phyloP scores from a whole-genome alignment of 805 yeast species.

The Nakazawaea molendinolei region DNA sequence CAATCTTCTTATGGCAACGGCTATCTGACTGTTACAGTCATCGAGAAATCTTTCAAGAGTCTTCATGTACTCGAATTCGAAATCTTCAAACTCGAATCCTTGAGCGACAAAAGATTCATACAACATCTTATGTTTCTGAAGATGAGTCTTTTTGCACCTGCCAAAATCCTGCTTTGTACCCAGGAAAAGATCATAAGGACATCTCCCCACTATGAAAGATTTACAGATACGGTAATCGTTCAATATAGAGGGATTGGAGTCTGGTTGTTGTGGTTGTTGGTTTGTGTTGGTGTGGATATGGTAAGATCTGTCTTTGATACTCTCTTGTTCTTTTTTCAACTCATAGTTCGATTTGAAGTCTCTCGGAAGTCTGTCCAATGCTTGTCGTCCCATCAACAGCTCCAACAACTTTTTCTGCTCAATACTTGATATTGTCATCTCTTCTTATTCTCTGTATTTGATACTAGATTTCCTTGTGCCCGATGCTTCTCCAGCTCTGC shows the following conservation, averaged over 20 bases:
- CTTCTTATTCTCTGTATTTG: background rate
- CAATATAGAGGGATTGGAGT: slow-evolving; percentile 26
- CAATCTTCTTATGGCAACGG: slow-evolving; percentile 53
- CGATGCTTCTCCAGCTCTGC: no score
- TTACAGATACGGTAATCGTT: slow-evolving; percentile 65
- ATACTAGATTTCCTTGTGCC: no score
- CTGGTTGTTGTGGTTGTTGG: slow-evolving; percentile 5
- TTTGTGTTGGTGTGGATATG: slow-evolving; percentile 2
- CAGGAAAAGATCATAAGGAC: slow-evolving; percentile 77
- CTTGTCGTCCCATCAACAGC: slow-evolving; percentile 72
- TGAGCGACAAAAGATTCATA: slow-evolving; percentile 47
- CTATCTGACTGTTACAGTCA: slow-evolving; percentile 63
- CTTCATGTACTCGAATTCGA: slow-evolving; percentile 41
- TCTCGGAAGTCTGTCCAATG: slow-evolving; percentile 25
- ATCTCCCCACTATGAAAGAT: slow-evolving; percentile 73
- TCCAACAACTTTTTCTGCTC: slow-evolving; percentile 72
- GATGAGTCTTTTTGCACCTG: slow-evolving; percentile 67
- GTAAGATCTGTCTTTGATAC: slow-evolving; percentile 3
- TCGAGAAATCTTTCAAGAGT: slow-evolving; percentile 45
- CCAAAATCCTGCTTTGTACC: slow-evolving; percentile 84
- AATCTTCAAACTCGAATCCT: slow-evolving; percentile 31
- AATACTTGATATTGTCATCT: slow-evolving; percentile 31
- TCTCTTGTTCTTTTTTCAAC: slow-evolving; percentile 10
- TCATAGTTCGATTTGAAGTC: slow-evolving; percentile 18
- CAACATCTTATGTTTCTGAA: slow-evolving; percentile 65